phyloP scores from a whole-genome alignment of 345 rosid species.

The Rhizophora apiculata region DNA sequence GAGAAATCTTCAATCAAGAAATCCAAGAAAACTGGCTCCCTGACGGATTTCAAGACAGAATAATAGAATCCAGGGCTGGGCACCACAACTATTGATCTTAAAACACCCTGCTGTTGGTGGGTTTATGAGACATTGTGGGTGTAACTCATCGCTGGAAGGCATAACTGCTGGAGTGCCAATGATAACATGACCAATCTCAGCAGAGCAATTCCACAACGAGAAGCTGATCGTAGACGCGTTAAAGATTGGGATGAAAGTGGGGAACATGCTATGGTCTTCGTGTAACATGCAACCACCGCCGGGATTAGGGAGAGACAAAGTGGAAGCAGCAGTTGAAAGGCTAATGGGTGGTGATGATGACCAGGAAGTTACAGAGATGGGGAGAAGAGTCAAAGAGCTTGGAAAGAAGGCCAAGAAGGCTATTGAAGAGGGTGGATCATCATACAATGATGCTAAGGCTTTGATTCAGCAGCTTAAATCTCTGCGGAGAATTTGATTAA shows the following conservation, averaged over 20 bases:
- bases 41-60: slow-evolving; percentile 6
- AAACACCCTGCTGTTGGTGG: slow-evolving; percentile 48
- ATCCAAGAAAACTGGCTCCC: slow-evolving; percentile 10
- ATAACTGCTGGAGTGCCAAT: slow-evolving; percentile 48
- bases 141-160: slow-evolving; percentile 58
- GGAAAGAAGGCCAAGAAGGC: not conserved
- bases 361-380: not conserved
- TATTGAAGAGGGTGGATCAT: not conserved
- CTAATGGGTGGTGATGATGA: not conserved
- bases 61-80: slow-evolving; percentile 46
- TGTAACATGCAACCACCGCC: slow-evolving; percentile 20
- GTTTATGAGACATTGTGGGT: slow-evolving; percentile 58
- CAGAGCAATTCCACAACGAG: slow-evolving; percentile 56
- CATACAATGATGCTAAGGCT: not conserved
- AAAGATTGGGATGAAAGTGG: slow-evolving; percentile 37
- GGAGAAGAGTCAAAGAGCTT: not conserved
- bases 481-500: not conserved
- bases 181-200: slow-evolving; percentile 47
- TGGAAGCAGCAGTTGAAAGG: not conserved
- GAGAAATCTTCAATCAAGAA: not conserved
- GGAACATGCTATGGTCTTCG: slow-evolving; percentile 35
- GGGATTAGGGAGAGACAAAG: not conserved
- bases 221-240: slow-evolving; percentile 41
- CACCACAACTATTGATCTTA: slow-evolving; percentile 58
- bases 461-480: not conserved